phyloP scores from a whole-genome alignment of 106 monocot genomes.

The Amphibolis antarctica region DNA sequence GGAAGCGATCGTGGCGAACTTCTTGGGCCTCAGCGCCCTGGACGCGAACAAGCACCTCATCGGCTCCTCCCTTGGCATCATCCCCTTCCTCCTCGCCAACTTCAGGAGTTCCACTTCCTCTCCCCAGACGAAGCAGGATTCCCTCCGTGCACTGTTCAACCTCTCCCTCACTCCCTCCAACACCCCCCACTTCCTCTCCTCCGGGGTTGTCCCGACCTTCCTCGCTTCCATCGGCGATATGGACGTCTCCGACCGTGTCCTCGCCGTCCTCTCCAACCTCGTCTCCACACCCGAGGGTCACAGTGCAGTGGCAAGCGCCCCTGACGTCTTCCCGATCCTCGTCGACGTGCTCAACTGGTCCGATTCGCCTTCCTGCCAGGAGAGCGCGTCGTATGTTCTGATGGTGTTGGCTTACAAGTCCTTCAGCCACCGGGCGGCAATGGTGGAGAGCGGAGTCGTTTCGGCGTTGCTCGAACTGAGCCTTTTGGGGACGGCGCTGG shows the following conservation, averaged over 20 bases:
- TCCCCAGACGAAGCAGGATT: conserved; percentile 31
- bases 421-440: conserved; percentile 29
- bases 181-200: conserved; percentile 3
- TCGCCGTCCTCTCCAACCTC: conserved; percentile 57
- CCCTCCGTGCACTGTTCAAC: conserved; percentile 77
- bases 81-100: conserved; percentile 42
- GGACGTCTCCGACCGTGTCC: conserved; percentile 39
- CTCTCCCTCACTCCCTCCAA: conserved; percentile 55
- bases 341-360: conserved; percentile 69
- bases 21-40: conserved; percentile 68
- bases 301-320: conserved; percentile 15
- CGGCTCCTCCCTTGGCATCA: conserved; percentile 41
- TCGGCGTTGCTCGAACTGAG: conserved; percentile 61
- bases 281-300: conserved; percentile 44
- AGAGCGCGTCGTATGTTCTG: conserved; percentile 61
- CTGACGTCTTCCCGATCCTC: conserved; percentile 37
- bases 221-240: conserved; percentile 41
- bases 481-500: conserved; percentile 54
- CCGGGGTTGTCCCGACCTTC: conserved; percentile 26
- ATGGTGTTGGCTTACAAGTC: conserved; percentile 72
- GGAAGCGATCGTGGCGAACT: conserved; percentile 69
- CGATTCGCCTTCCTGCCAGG: conserved; percentile 69
- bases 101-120: conserved; percentile 12
- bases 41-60: conserved; percentile 74
- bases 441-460: conserved; percentile 48